These are phyloP conservation scores for Vigna radiata DNA, from an alignment of 306 rosid species.

Conservation along the genomic window DNA sequence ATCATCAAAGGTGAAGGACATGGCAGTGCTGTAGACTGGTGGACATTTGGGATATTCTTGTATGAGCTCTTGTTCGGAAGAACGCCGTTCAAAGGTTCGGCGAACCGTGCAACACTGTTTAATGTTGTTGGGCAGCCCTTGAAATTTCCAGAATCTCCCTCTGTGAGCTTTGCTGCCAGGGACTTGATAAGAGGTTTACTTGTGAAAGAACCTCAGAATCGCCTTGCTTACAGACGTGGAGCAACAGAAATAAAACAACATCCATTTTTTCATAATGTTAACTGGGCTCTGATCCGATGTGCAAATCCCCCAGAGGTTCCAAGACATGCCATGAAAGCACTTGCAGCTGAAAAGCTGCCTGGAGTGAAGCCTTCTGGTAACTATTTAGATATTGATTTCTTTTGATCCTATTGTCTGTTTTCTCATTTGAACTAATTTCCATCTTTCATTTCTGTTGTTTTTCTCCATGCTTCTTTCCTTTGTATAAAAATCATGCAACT, in stretches of 20 bases:
- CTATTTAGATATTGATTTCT: slow-evolving; percentile 96
- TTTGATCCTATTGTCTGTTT: slow-evolving; percentile 56
- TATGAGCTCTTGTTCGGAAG: slow-evolving; percentile 93
- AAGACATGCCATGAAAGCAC: slow-evolving; percentile 55
- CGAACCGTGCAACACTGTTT: slow-evolving; percentile 86
- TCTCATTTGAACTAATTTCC: slow-evolving; percentile 46
- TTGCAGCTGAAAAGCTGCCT: slow-evolving; percentile 56
- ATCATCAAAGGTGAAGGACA: slow-evolving; percentile 97
- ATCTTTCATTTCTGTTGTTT: slow-evolving; percentile 52
- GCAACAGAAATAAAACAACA: slow-evolving; percentile 93
- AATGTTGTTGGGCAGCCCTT: slow-evolving; percentile 96
- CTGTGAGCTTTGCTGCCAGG: slow-evolving; percentile 95
- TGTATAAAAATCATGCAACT: slow-evolving; percentile 54
- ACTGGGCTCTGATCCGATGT: slow-evolving; percentile 99
- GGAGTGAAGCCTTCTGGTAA: slow-evolving; percentile 90
- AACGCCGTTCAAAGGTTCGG: slow-evolving; percentile 93
- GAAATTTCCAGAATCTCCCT: slow-evolving; percentile 86
- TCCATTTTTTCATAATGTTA: slow-evolving; percentile 90
- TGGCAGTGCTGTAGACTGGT: slow-evolving; percentile 99
- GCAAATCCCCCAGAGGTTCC: slow-evolving; percentile 90
- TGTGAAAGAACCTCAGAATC: slow-evolving; percentile 96
- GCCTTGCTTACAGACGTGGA: slow-evolving; percentile 93
- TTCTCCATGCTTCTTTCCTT: slow-evolving; percentile 56
- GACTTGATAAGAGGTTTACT: slow-evolving; percentile 93
- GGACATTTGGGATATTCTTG: slow-evolving; percentile 96